Conservation (phyloP, 257 asterid species). For the Nicotiana noctiflora region DNA sequence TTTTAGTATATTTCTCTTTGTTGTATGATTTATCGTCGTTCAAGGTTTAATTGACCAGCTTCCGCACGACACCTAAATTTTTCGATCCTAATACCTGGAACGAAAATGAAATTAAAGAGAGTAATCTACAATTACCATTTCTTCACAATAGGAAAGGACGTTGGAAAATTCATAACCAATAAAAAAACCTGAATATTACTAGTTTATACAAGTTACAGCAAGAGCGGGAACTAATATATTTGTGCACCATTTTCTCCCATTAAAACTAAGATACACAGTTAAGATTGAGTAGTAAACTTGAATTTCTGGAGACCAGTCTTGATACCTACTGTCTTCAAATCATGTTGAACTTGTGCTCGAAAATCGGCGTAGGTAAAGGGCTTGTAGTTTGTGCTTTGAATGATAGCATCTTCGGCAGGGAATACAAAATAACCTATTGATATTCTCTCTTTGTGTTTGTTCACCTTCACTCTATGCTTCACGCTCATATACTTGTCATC, state of each 20-base stretch:
- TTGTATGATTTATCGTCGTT: too few species aligned
- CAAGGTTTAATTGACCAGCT: too few species aligned
- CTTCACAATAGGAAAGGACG: background rate
- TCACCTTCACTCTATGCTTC: conserved; percentile 69
- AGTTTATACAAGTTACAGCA: background rate
- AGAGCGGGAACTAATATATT: background rate
- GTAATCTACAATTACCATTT: background rate
- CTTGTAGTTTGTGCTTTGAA: conserved; percentile 60
- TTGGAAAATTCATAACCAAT: background rate
- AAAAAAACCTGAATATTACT: background rate
- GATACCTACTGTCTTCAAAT: conserved; percentile 51
- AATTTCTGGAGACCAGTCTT: conserved; percentile 70
- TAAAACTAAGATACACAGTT: background rate
- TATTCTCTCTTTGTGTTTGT: conserved; percentile 47
- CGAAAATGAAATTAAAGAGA: too few species aligned
- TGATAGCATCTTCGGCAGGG: conserved; percentile 52
- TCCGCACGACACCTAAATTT: too few species aligned
- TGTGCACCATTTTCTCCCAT: background rate
- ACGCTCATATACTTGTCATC: conserved; percentile 50
- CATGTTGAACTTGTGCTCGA: conserved; percentile 52
- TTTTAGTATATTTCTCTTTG: too few species aligned
- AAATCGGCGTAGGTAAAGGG: conserved; percentile 70
- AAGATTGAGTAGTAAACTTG: conserved; percentile 9
- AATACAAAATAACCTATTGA: conserved; percentile 77
- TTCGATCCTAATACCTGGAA: too few species aligned